Base-by-base conservation (phyloP, 768 basidiomycete species). In the Suillus placidus region DNA sequence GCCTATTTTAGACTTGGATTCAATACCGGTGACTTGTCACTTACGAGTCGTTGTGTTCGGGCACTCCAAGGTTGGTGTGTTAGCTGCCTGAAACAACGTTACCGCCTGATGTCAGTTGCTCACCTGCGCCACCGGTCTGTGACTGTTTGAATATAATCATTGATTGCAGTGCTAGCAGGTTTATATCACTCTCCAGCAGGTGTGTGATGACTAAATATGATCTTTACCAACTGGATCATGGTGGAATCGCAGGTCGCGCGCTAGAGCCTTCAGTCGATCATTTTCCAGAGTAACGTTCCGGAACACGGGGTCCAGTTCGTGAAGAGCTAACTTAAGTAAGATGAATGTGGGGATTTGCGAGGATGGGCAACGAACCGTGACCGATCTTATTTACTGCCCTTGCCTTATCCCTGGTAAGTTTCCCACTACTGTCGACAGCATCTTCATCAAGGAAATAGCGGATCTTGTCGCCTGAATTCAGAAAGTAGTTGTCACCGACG, bases 91-190 rank as follows among this genome's bases (percentile, higher is more conserved):
- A 16, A 40, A 60, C 20, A 18, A 18, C 18, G 12, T 30, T 42
- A 20, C 38, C 38, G 10, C 23, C 26, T 60, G 47, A 62, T 63
- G 30, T 40, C 26, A 52, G 37, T 20, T 23, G 68, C 80, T 68
- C 64, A 95, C 95, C 95, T 86, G 92, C 88, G 2, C 95, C 95
- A 2, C 97, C 97, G 32, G 99, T 96, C 63, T 90, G 83, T 6
- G 93, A 88, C 73, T 98, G 95, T 77, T 99, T 99, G 71, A 90
- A 95, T 66, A 99, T 99, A 38, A 97, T 82, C 95, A 97, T 97
- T 3, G 92, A 94, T 73, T 97, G 95, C 38, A 96, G 80, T 2
- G 93, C 95, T 91, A 69, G 49, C 30, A 32, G 38, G 26, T 45
- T 40, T 12, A 32, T 26, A 49, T 62, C 26, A 61, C n/a, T 55